A percentile compares a stretch with the other conserved stretches of the same genome.
Conservation (phyloP, 2,329 filamentous ascomycete genomes). For the Aureobasidium sp. region DNA sequence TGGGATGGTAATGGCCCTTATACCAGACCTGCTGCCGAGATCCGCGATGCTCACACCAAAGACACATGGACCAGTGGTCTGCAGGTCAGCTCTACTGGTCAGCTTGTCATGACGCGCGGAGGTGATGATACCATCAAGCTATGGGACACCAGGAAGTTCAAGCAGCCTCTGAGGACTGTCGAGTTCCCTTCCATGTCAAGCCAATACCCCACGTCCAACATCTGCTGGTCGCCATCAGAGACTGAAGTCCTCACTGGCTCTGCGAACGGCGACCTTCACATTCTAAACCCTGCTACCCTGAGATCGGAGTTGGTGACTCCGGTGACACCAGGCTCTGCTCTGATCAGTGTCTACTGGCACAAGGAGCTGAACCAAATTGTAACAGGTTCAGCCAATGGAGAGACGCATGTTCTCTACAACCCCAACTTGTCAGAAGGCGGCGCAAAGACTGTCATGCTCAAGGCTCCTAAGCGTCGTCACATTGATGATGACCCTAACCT, state of each 20-base stretch:
- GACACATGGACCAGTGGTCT: slow-evolving; percentile 89
- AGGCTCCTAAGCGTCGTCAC: slow-evolving; percentile 88
- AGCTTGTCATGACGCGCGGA: slow-evolving; percentile 82
- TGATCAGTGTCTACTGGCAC: slow-evolving; percentile 88
- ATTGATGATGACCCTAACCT: slow-evolving; percentile 86
- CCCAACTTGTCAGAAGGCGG: slow-evolving; percentile 75
- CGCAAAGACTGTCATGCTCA: slow-evolving; percentile 82
- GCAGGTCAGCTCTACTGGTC: slow-evolving; percentile 83
- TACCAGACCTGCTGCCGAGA: slow-evolving; percentile 71
- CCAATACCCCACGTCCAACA: not conserved
- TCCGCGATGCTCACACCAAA: slow-evolving; percentile 72
- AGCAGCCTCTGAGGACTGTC: slow-evolving; percentile 73
- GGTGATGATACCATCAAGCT: slow-evolving; percentile 91
- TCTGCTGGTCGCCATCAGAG: slow-evolving; percentile 72
- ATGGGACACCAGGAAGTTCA: slow-evolving; percentile 97
- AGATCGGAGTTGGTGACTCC: slow-evolving; percentile 77
- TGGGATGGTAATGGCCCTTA: slow-evolving; percentile 87
- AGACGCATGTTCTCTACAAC: slow-evolving; percentile 85
- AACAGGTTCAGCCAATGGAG: slow-evolving; percentile 84
- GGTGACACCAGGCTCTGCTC: slow-evolving; percentile 74
- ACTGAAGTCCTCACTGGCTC: slow-evolving; percentile 87
- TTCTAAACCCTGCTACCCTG: slow-evolving; percentile 87
- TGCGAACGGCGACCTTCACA: slow-evolving; percentile 75
- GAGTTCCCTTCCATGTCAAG: slow-evolving; percentile 63
- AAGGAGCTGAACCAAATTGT: slow-evolving; percentile 92